Base-by-base conservation (phyloP, 1,139 yeast genomes). In the Schizosaccharomyces versatilis region DNA sequence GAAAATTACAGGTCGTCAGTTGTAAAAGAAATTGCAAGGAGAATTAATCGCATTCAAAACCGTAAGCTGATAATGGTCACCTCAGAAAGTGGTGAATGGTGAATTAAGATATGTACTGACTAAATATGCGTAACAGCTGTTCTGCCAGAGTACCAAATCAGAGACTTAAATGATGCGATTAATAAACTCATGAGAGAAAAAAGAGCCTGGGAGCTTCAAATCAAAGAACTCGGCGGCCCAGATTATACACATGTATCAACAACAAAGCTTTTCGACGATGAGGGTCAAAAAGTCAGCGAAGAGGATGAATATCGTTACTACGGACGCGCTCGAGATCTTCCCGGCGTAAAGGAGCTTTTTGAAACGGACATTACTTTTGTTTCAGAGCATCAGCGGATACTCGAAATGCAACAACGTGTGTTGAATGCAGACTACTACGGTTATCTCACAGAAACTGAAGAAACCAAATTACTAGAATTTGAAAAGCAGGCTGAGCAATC, bases 291-390 rank as follows among this genome's bases (percentile, higher is more conserved):
- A 49, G 57, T 66, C 15, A 66, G 66, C 7, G 61, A 64, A 2
- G 64, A 71, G 14, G 69, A 77, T 54, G 84, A 86, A 1, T 79
- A 78, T 62, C 68, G 83, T 59, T 86, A 84, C 65, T 86, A 78
- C 67, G 96, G 96, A 0, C 68, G 95, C 53, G 95, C 95, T 0
- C 73, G 77, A 55, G 93, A 84, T 52, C 67, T 86, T 12, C 84
- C 88, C 0, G 95, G 84, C 60, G 88, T 81, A 3, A 74, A 76
- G 58, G 74, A 75, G 58, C 60, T 78, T 41, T 61, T 80, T 38
- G 66, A 68, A 44, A 36, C 49, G 3, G 49, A 44, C 32, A 44
- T 44, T 32, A 44, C 38, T 17, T 44, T 44, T 44, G 38, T 44
- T 9, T 36, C 49, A n/a, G 49, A 44, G 32, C 36, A 36, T 14